phyloP scores from a whole-genome alignment of 495 filamentous ascomycete genomes.

The Aspergillus sclerotiicarbonarius region DNA sequence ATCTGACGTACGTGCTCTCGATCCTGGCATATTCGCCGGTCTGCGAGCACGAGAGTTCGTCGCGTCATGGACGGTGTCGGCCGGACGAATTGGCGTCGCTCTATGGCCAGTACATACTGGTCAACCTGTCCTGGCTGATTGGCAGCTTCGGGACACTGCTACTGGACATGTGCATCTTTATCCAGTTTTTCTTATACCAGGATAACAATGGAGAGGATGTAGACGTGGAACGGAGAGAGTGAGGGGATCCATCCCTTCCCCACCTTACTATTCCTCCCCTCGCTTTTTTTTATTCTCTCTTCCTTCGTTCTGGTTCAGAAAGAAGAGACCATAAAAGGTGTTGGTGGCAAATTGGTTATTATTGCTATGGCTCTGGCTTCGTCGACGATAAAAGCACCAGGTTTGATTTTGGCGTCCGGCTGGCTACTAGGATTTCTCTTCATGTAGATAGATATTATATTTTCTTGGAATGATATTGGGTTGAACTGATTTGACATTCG shows the following conservation, averaged over 20 bases:
- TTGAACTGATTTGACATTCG: no score
- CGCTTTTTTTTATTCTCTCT: neutral
- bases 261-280: no score
- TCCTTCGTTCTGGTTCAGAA: neutral
- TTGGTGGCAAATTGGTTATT: no score
- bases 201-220: neutral
- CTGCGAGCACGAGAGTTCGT: slow-evolving; percentile 30
- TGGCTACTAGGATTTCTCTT: no score
- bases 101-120: slow-evolving; percentile 77
- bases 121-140: slow-evolving; percentile 86
- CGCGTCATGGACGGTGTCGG: slow-evolving; percentile 36
- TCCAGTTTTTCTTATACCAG: slow-evolving; percentile 85
- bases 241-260: neutral
- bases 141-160: slow-evolving; percentile 85
- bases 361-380: no score
- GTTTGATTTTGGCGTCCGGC: no score
- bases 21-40: slow-evolving; percentile 82
- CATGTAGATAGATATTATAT: no score
- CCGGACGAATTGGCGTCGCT: slow-evolving; percentile 54
- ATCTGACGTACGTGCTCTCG: slow-evolving; percentile 86
- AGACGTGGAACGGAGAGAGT: neutral
- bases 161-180: slow-evolving; percentile 82
- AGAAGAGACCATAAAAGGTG: no score
- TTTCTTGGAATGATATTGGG: no score
- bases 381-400: no score